Conservation (phyloP, 768 basidiomycete genomes). For the Gymnopilus dilepis region DNA sequence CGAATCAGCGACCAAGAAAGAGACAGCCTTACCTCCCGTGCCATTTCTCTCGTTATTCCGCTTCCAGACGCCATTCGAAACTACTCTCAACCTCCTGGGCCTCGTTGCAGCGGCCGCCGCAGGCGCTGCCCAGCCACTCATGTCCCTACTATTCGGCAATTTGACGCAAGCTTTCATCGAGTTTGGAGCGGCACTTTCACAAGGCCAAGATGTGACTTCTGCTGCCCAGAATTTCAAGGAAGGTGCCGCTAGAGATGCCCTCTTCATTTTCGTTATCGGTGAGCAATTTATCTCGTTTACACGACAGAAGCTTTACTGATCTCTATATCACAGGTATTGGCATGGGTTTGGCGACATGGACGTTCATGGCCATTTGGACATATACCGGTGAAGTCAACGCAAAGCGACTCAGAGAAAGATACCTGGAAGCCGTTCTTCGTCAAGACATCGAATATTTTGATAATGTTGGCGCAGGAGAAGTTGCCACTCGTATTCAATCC, state of each 20-base stretch:
- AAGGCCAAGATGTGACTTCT: constrained; percentile 31
- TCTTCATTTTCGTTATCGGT: constrained; percentile 72
- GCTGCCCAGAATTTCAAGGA: constrained; percentile 53
- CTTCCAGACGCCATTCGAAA: constrained; percentile 48
- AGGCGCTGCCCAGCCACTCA: constrained; percentile 82
- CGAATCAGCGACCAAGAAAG: not conserved
- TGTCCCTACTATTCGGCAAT: constrained; percentile 84
- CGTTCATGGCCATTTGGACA: constrained; percentile 70
- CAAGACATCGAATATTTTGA: constrained; percentile 92
- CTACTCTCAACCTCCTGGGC: constrained; percentile 70
- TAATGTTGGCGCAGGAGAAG: constrained; percentile 87
- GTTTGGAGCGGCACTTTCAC: constrained; percentile 42
- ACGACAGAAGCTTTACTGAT: not conserved
- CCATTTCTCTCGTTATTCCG: constrained; percentile 5
- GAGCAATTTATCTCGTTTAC: constrained; percentile 18
- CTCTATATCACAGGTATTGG: constrained; percentile 56
- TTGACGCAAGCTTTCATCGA: constrained; percentile 73
- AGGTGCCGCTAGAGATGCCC: constrained; percentile 58
- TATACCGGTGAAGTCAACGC: constrained; percentile 82
- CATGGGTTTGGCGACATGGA: constrained; percentile 72
- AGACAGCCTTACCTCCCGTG: not conserved
- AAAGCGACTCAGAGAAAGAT: constrained; percentile 83
- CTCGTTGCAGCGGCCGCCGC: constrained; percentile 71
- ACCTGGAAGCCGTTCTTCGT: constrained; percentile 77
- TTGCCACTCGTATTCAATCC: constrained; percentile 89